Evolutionary conservation across 2,329 filamentous ascomycete species (phyloP), one percentile per base, ranked within the genome.

Genomic region (Plectosphaerella plurivora): DNA sequence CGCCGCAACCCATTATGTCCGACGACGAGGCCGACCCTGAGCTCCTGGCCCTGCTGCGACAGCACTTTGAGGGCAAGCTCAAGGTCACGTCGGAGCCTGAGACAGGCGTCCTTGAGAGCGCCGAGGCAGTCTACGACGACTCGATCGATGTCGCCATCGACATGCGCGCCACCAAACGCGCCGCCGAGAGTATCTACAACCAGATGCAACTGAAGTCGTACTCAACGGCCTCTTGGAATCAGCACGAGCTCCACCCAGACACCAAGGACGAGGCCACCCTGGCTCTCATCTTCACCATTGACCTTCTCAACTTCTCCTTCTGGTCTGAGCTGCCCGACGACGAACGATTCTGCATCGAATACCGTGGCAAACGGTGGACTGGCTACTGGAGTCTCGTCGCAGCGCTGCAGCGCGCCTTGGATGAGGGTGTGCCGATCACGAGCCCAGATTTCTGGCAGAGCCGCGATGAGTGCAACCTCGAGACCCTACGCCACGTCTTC

Each of bases 211-310:
- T 85, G 67, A 91, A 90, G 65, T 73, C 78, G 37, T 97, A 95
- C 71, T 94, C 89, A 5, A 91, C 89, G 0, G 82, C 88, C 55
- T 88, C 84, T 9, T 99, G 94, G 94, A 83, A 89, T 14, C 81
- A 88, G 62, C 91, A 97, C 68, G 89, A 94, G 65, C 76, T 99
- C 39, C 94, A 99, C 63, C 94, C 94, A 1, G 44, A 33, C 22
- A 63, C 81, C 42, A 91, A 91, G 64, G 86, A 95, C 64, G 88
- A 90, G 63, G 79, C 71, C 49, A 92, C 91, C 0, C 83, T 96
- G 20, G 87, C 89, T 57, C 97, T 99, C 66, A 93, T 99, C 62
- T 97, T 99, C 67, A 91, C 89, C 18, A 96, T 99, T 91, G 94
- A 99, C 67, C 70, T 99, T 25, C 74, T 99, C 49, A 99, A 99